Evolutionary conservation across 73 alveolate genomes (phyloP).

Genomic region (Tetrahymena thermophila): DNA sequence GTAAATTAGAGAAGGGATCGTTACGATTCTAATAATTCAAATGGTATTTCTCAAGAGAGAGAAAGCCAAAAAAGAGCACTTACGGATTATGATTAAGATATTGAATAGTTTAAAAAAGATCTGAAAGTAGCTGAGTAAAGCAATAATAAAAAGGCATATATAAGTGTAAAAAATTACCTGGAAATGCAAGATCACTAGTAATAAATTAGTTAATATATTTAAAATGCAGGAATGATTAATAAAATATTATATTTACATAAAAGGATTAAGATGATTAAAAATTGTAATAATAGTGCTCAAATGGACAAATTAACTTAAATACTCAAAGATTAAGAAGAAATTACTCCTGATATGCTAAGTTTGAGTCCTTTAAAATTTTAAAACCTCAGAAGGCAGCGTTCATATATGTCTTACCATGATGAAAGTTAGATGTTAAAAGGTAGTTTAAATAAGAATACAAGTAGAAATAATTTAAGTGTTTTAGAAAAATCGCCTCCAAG

Average conservation of each 20-base stretch:
- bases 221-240: not conserved
- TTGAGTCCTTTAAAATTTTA: not conserved
- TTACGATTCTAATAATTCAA: not conserved
- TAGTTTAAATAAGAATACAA: not conserved
- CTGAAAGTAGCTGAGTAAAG: not conserved
- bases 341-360: not conserved
- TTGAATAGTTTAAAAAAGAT: not conserved
- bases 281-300: not conserved
- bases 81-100: not conserved
- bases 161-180: not conserved
- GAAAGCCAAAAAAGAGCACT: not conserved
- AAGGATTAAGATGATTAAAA: not conserved
- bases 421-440: not conserved
- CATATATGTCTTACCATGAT: not conserved
- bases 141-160: not conserved
- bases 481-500: not conserved
- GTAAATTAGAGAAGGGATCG: not conserved
- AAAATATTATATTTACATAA: not conserved
- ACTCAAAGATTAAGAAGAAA: not conserved
- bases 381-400: not conserved
- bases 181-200: not conserved
- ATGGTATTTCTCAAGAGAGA: not conserved
- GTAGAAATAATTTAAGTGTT: not conserved
- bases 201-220: not conserved
- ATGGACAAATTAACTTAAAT: not conserved